Base-by-base conservation (phyloP, 2,329 filamentous ascomycete genomes). In the Alternaria burnsii region DNA sequence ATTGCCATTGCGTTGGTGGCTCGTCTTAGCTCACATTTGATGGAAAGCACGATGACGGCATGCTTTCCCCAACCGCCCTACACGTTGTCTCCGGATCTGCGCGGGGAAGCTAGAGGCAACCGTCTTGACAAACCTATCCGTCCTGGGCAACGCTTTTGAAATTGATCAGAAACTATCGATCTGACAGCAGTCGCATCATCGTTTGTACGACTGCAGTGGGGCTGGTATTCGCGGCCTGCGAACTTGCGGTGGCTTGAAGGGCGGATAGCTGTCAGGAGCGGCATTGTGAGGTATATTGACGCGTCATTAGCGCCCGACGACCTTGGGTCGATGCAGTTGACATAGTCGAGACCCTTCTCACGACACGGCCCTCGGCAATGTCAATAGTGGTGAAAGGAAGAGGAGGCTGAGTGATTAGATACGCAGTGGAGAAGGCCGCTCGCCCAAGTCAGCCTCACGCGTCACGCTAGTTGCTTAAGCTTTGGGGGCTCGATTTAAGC, bases 1-100 rank as follows among this genome's bases (percentile, higher is more conserved):
- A 48, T 30, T 32, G 24, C 28, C n/a, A 18, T 36, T 30, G 28
- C 18, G 40, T 44, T 52, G 55, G 20, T 48, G 55, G 38, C 40
- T 22, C 51, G 34, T 55, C 28, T 30, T 50, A 55, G 36, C 34
- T 40, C n/a, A 20, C 44, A 43, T 10, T 51, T 26, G 22, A 9
- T 46, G 53, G 62, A 59, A 69, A 44, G 59, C 42, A 52, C 67
- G 52, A 69, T 69, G 68, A 68, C 66, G 63, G 61, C 63, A 66
- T 62, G 24, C 53, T 48, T 22, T 34, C 46, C 30, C 18, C 32
- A 16, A 50, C n/a, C 46, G 43, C 48, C 41, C 24, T 42, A 67
- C 59, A 60, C 65, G 59, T 64, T 58, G 44, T 54, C 56, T 58
- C 65, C 20, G 59, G 67, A 66, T 69, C 52, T 53, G 43, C 41